Percentiles rank a stretch among this genome's conserved stretches.
phyloP scores from a whole-genome alignment of 2,329 filamentous ascomycete species.

The Phaeophleospora eucalypticola region DNA sequence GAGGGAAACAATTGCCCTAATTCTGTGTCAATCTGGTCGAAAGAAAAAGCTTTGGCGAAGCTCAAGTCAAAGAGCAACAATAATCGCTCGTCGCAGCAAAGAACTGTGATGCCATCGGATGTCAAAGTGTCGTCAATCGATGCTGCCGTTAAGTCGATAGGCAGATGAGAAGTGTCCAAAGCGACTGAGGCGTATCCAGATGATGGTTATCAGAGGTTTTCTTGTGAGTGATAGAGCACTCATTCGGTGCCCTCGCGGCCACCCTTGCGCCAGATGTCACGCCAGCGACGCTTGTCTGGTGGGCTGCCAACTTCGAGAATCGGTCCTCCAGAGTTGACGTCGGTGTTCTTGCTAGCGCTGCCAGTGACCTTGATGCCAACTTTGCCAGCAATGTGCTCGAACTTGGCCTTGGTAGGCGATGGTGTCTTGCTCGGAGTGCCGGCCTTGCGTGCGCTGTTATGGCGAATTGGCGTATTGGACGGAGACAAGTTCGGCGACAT shows the following conservation, averaged over 20 bases:
- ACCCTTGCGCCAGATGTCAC: conserved; percentile 31
- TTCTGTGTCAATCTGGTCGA: neutral
- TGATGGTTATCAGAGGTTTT: too few species aligned
- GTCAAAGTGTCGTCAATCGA: neutral
- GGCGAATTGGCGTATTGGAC: conserved; percentile 13
- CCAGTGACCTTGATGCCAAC: conserved; percentile 36
- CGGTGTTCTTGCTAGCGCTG: conserved; percentile 16
- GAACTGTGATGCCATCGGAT: neutral
- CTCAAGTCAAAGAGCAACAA: too few species aligned
- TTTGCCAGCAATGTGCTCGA: conserved; percentile 46
- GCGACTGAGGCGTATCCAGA: conserved; percentile 8
- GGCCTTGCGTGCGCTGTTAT: conserved; percentile 11
- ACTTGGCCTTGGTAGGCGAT: conserved; percentile 45
- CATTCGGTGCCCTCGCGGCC: conserved; percentile 12
- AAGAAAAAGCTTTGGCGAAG: too few species aligned
- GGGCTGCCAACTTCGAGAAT: conserved; percentile 9
- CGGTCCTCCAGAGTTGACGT: conserved; percentile 4
- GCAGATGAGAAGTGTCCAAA: conserved; percentile 4
- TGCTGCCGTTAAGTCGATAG: neutral
- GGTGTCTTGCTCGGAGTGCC: conserved; percentile 25
- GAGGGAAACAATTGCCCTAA: too few species aligned
- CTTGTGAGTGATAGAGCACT: neutral
- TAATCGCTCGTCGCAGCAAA: too few species aligned
- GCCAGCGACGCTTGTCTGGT: conserved; percentile 30
- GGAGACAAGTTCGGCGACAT: conserved; percentile 22